Percentiles rank a stretch among this genome's conserved stretches.
Conservation (phyloP, 352 stramenopile species). For the Globisporangium paroecandrum region DNA sequence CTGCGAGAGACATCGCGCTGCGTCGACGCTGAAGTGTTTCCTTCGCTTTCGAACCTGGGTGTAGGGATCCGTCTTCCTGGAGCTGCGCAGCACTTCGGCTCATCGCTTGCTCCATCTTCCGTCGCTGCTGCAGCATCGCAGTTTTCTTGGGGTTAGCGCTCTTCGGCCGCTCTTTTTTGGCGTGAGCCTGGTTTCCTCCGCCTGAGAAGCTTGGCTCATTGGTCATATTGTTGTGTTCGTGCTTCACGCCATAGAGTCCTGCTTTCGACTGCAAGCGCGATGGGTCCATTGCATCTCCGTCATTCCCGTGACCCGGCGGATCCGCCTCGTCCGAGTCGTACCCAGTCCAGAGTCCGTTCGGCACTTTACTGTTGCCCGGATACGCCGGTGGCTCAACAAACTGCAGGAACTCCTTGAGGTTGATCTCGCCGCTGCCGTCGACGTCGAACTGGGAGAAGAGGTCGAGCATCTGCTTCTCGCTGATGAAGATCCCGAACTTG, state of each 20-base stretch:
- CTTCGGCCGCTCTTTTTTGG: conserved; percentile 52
- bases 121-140: conserved; percentile 55
- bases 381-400: conserved; percentile 65
- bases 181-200: conserved; percentile 8
- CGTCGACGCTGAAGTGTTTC: conserved; percentile 12
- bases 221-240: conserved; percentile 4
- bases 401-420: conserved; percentile 75
- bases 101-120: conserved; percentile 39
- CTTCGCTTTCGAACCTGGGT: not conserved
- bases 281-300: not conserved
- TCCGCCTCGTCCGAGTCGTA: conserved; percentile 26
- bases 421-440: conserved; percentile 67
- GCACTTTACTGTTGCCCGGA: conserved; percentile 48
- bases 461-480: conserved; percentile 64
- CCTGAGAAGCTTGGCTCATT: conserved; percentile 10
- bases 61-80: not conserved
- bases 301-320: not conserved
- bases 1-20: conserved; percentile 13
- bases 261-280: not conserved
- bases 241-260: conserved; percentile 3
- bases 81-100: conserved; percentile 16
- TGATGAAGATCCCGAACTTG: conserved; percentile 77
- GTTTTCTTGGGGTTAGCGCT: conserved; percentile 68
- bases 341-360: conserved; percentile 54
- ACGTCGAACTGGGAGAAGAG: conserved; percentile 62